A percentile compares a stretch with the other conserved stretches of the same genome.
phyloP scores from a whole-genome alignment of 2,329 filamentous ascomycete genomes.

The Chrysosporium keratinophilum region DNA sequence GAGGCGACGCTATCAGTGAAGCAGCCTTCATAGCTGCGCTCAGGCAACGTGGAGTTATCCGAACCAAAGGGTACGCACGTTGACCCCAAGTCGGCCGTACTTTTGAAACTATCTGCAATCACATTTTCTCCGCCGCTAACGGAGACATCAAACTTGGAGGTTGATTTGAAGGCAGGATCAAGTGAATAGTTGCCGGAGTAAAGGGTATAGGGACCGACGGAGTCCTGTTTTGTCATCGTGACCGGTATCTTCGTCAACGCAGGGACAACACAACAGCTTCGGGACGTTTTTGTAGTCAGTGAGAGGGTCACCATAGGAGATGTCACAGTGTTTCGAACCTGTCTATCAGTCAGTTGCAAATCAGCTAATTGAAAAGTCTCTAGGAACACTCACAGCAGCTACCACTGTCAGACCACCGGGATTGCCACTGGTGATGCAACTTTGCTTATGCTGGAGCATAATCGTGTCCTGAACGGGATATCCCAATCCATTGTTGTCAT shows the following conservation, averaged over 20 bases:
- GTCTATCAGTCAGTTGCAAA: not conserved
- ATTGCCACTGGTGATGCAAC: conserved; percentile 7
- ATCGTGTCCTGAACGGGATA: conserved; percentile 14
- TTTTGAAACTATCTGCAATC: conserved; percentile 11
- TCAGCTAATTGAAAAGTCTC: not conserved
- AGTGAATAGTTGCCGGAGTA: conserved; percentile 9
- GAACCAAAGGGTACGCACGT: conserved; percentile 8
- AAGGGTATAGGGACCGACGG: conserved; percentile 12
- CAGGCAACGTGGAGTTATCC: not conserved
- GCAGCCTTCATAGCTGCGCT: conserved; percentile 11
- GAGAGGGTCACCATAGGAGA: conserved; percentile 7
- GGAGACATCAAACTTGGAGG: conserved; percentile 12
- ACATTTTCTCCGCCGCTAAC: not conserved
- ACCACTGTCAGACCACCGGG: conserved; percentile 10
- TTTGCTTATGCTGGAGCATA: conserved; percentile 13
- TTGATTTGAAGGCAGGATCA: conserved; percentile 3
- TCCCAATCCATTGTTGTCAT: conserved; percentile 11
- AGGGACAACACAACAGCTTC: conserved; percentile 14
- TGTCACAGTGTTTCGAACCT: conserved; percentile 10
- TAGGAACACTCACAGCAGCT: conserved; percentile 11
- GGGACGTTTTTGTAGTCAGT: conserved; percentile 8
- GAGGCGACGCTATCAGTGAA: conserved; percentile 12
- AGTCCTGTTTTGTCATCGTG: conserved; percentile 7
- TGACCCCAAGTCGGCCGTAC: conserved; percentile 9
- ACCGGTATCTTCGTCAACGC: conserved; percentile 8